Evolutionary conservation across 495 filamentous ascomycete species (phyloP), one percentile per base, ranked within the genome.

Genomic region (Podospora conica): DNA sequence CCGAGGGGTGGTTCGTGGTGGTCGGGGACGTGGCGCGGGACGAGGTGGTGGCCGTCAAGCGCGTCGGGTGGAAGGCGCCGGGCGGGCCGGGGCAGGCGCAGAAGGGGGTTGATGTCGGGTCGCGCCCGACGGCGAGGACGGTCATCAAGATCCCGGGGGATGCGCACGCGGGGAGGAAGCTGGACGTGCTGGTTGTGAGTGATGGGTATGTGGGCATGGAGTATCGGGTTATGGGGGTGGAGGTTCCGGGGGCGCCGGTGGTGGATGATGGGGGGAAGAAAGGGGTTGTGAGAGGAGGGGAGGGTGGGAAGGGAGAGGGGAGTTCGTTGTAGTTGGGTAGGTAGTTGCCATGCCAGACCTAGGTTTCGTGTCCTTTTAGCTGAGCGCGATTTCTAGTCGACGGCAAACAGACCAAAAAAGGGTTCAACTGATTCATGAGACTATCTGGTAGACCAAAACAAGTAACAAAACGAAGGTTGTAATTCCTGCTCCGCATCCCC

Each of bases 1-100:
- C 90, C 0, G 95, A 98, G 75, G 93, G 96, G 1, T 98, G 87
- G 85, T 97, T 98, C 75, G 83, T 94, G 8, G 65, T 98, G 53
- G 82, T 96, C 1, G 83, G 85, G 4, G 86, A 92, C 67, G 76
- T 82, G 1, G 76, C 75, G 11, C 79, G 73, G 9, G 92, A 93
- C 66, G 92, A 96, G 66, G 80, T 98, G 6, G 70, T 96, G 7
- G 94, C 89, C 2, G 80, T 98, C 58, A 97, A 96, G 80, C 80
- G 95, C 59, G 86, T 92, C 0, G 88, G 87, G 0, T 98, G 94
- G 92, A 76, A 67, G 29, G 65, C 65, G 2, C 54, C 29, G 3
- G 28, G 29, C 18, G 60, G 57, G 28, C 11, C 31, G 11, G 62
- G 22, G 11, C 20, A 62, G 11, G 55, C 61, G 11, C 25, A 60